Percentiles rank a stretch among this genome's conserved stretches.
These are phyloP conservation scores for Vitis hybrid DNA, from an alignment of 177 flowering plant species.

Conservation along the genomic window DNA sequence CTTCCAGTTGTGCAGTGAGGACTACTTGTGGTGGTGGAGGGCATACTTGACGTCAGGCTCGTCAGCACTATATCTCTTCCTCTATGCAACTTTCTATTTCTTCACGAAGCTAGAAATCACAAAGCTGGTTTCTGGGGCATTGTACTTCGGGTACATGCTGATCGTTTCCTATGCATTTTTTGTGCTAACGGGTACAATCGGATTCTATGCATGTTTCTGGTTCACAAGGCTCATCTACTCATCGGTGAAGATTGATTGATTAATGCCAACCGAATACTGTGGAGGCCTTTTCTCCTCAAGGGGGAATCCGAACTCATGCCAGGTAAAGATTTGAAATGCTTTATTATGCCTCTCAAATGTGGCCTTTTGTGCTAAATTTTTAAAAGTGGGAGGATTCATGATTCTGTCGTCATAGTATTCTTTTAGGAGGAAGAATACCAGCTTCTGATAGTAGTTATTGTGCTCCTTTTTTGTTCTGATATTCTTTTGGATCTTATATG, in stretches of 20 bases:
- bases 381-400: constrained; percentile 1
- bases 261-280: not conserved
- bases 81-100: constrained; percentile 59
- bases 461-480: too few relatives aligned
- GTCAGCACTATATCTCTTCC: constrained; percentile 62
- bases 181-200: constrained; percentile 62
- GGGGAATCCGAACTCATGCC: not conserved
- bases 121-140: constrained; percentile 52
- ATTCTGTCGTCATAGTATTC: not conserved
- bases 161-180: constrained; percentile 65
- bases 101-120: constrained; percentile 70
- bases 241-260: constrained; percentile 52
- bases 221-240: constrained; percentile 64
- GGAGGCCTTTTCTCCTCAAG: not conserved
- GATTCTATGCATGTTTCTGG: constrained; percentile 59
- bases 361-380: constrained; percentile 21
- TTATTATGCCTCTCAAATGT: constrained; percentile 17
- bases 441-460: not conserved
- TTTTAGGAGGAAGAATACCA: constrained; percentile 1
- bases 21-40: constrained; percentile 69
- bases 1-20: constrained; percentile 65
- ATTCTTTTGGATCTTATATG: too few relatives aligned
- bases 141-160: constrained; percentile 67
- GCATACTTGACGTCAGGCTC: constrained; percentile 61
- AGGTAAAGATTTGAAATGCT: constrained; percentile 15